phyloP scores from a whole-genome alignment of 2,329 filamentous ascomycete genomes.

The Trichoderma simmonsii region DNA sequence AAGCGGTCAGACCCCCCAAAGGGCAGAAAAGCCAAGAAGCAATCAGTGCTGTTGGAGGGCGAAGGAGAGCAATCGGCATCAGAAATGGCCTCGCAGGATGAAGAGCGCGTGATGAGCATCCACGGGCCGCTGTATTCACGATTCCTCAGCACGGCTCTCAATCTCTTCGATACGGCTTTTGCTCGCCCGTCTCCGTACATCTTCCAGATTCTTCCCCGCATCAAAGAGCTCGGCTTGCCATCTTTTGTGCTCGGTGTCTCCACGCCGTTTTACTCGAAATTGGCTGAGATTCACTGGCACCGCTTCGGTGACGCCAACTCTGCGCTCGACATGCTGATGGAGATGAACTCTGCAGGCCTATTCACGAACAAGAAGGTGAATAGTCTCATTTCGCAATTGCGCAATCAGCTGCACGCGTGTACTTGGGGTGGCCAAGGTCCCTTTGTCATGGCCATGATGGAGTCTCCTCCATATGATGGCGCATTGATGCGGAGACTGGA shows the following conservation, averaged over 20 bases:
- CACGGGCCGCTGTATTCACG: constrained; percentile 64
- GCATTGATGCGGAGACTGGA: constrained; percentile 28
- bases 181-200: constrained; percentile 54
- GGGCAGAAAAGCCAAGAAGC: constrained; percentile 16
- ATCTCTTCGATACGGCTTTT: constrained; percentile 57
- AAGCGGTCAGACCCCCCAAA: constrained; percentile 6
- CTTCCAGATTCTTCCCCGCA: constrained; percentile 60
- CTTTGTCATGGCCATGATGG: constrained; percentile 40
- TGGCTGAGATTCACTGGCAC: constrained; percentile 60
- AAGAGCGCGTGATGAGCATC: constrained; percentile 48
- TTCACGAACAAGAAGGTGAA: constrained; percentile 46
- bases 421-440: constrained; percentile 37
- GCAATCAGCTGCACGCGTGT: constrained; percentile 34
- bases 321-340: constrained; percentile 56
- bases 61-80: constrained; percentile 13
- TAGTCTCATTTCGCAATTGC: constrained; percentile 30
- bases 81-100: not conserved
- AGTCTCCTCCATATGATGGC: constrained; percentile 35
- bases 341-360: constrained; percentile 64
- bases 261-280: constrained; percentile 65
- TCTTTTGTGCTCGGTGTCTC: constrained; percentile 71
- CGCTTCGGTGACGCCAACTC: constrained; percentile 56
- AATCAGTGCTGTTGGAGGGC: constrained; percentile 12
- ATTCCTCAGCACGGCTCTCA: constrained; percentile 56
- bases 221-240: constrained; percentile 65